Percentiles rank a stretch among this genome's conserved stretches.
These are phyloP conservation scores for Rhynchosporium secalis DNA, from an alignment of 2,329 filamentous ascomycete genomes.

Conservation along the genomic window DNA sequence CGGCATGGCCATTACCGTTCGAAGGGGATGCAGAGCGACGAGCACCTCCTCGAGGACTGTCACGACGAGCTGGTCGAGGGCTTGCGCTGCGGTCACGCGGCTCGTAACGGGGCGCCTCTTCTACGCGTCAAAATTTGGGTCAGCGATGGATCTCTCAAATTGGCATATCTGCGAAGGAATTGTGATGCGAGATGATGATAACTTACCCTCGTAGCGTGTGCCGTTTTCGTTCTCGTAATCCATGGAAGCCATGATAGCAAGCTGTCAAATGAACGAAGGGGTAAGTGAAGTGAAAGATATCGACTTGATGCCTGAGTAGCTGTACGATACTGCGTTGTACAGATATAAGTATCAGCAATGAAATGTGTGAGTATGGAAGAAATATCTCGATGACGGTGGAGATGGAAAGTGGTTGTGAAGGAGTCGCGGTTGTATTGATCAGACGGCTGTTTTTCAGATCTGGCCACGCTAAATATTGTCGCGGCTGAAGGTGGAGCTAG, in stretches of 20 bases:
- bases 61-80: neutral
- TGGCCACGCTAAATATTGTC: conserved; percentile 1
- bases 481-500: neutral
- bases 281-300: conserved; percentile 17
- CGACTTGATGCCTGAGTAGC: neutral
- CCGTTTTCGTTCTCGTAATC: conserved; percentile 69
- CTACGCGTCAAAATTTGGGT: conserved; percentile 43
- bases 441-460: neutral
- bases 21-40: conserved; percentile 63
- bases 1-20: conserved; percentile 50
- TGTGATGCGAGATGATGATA: neutral
- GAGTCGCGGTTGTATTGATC: neutral
- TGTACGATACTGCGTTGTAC: conserved; percentile 14
- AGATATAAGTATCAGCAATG: conserved; percentile 18
- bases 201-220: conserved; percentile 64
- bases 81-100: conserved; percentile 51
- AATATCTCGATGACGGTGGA: conserved; percentile 13
- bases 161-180: neutral
- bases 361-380: conserved; percentile 16
- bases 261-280: conserved; percentile 23
- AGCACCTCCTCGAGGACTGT: conserved; percentile 51
- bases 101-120: conserved; percentile 66
- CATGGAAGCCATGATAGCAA: conserved; percentile 55
- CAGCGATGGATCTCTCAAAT: conserved; percentile 22
- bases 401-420: conserved; percentile 8